Percentiles rank a stretch among this genome's conserved stretches.
Evolutionary conservation across 139 green algal species (phyloP).

Genomic region (Chloropicon primus): DNA sequence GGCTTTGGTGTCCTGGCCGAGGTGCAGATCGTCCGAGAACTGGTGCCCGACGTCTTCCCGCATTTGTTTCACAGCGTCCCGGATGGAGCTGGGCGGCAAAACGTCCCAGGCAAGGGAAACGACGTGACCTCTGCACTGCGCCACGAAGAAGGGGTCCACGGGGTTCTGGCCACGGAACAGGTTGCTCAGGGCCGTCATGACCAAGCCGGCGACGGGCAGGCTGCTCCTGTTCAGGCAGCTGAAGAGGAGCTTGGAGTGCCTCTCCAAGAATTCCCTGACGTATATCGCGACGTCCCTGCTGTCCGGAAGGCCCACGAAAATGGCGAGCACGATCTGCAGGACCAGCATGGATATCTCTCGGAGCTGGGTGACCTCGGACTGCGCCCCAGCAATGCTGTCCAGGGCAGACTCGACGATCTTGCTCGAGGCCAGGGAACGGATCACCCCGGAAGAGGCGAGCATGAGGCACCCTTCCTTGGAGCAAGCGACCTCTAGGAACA

Average conservation of each 20-base stretch:
- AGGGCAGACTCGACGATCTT: background rate
- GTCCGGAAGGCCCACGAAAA: background rate
- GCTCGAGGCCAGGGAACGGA: background rate
- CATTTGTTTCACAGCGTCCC: background rate
- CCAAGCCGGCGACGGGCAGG: background rate
- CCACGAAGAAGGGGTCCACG: background rate
- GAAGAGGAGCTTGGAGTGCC: background rate
- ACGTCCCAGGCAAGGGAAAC: background rate
- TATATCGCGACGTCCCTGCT: background rate
- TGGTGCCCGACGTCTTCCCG: background rate
- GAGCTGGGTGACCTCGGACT: background rate
- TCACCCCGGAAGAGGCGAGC: background rate
- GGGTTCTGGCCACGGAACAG: background rate
- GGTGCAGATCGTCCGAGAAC: background rate
- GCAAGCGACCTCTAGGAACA: background rate
- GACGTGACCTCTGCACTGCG: background rate
- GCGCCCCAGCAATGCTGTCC: background rate
- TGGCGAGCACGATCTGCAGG: background rate
- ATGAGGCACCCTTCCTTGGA: background rate
- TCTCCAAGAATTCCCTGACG: background rate
- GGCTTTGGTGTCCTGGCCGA: background rate
- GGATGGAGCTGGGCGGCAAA: background rate
- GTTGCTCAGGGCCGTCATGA: background rate
- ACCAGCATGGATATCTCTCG: background rate
- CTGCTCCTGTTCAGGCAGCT: background rate